A percentile compares a stretch with the other conserved stretches of the same genome.
Conservation (phyloP, 768 basidiomycete genomes). For the Gloeopeniophorella convolvens region DNA sequence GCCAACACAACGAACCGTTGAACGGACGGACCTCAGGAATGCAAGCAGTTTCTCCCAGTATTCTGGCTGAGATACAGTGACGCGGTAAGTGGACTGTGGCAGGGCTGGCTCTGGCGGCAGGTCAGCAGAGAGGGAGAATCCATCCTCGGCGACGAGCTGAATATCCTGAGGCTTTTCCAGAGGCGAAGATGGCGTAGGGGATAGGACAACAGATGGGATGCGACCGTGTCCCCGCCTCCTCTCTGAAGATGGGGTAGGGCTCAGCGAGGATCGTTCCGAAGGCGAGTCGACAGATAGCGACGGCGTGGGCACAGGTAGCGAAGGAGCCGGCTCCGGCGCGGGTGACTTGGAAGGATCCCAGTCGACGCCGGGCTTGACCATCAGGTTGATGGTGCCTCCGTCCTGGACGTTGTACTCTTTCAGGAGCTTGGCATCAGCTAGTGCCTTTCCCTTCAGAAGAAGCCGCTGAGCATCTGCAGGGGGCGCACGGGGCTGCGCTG, state of each 20-base stretch:
- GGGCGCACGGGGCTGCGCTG: slow-evolving; percentile 61
- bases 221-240: slow-evolving; percentile 47
- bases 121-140: slow-evolving; percentile 35
- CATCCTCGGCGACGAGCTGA: slow-evolving; percentile 59
- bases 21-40: slow-evolving; percentile 51
- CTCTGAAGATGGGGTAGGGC: slow-evolving; percentile 20
- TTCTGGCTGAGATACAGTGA: slow-evolving; percentile 62
- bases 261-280: slow-evolving; percentile 4
- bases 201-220: slow-evolving; percentile 73
- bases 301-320: slow-evolving; percentile 1
- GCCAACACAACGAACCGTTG: not conserved
- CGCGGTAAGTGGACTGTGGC: slow-evolving; percentile 40
- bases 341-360: slow-evolving; percentile 51
- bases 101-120: slow-evolving; percentile 26
- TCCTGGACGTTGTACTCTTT: slow-evolving; percentile 84
- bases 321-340: slow-evolving; percentile 24
- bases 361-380: slow-evolving; percentile 71
- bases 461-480: slow-evolving; percentile 78
- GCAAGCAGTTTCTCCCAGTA: slow-evolving; percentile 71
- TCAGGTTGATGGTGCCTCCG: slow-evolving; percentile 78
- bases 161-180: slow-evolving; percentile 48
- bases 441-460: slow-evolving; percentile 89
- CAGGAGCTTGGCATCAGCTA: slow-evolving; percentile 82
- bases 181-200: slow-evolving; percentile 60
- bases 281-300: no score